These are phyloP conservation scores for Ascochyta pisi DNA, from an alignment of 2,329 filamentous ascomycete species.

Conservation along the genomic window DNA sequence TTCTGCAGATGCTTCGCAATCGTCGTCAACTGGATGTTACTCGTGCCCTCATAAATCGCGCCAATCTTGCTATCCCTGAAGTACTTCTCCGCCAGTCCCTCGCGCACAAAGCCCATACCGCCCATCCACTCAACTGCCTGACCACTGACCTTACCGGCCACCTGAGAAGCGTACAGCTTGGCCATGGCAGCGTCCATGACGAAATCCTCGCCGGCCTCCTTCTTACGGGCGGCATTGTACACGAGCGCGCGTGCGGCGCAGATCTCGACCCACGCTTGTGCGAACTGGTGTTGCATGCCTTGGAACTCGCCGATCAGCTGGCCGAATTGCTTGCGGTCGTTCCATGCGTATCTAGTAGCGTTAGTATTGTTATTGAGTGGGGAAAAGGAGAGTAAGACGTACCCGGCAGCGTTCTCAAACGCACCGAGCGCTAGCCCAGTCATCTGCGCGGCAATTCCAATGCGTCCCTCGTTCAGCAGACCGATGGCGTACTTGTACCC, in stretches of 20 bases:
- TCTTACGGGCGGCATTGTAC: slow-evolving; percentile 95
- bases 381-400: slow-evolving; percentile 36
- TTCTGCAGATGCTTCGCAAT: slow-evolving; percentile 75
- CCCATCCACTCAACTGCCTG: slow-evolving; percentile 98
- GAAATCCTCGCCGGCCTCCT: slow-evolving; percentile 96
- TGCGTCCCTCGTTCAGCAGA: slow-evolving; percentile 92
- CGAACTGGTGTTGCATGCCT: slow-evolving; percentile 98
- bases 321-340: slow-evolving; percentile 97
- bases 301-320: slow-evolving; percentile 95
- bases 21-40: slow-evolving; percentile 74
- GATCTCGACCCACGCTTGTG: slow-evolving; percentile 94
- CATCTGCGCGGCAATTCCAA: slow-evolving; percentile 98
- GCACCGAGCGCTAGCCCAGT: slow-evolving; percentile 93
- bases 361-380: slow-evolving; percentile 10
- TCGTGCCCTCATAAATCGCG: slow-evolving; percentile 93
- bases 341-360: slow-evolving; percentile 81
- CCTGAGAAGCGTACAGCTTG: slow-evolving; percentile 92
- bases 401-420: slow-evolving; percentile 90
- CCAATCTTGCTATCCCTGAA: slow-evolving; percentile 98
- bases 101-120: slow-evolving; percentile 97
- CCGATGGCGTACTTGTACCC: slow-evolving; percentile 98
- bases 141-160: slow-evolving; percentile 84
- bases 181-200: slow-evolving; percentile 97
- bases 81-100: slow-evolving; percentile 97
- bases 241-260: slow-evolving; percentile 88